Base-by-base conservation (phyloP, 768 basidiomycete species). In the Tylopilus sp. region DNA sequence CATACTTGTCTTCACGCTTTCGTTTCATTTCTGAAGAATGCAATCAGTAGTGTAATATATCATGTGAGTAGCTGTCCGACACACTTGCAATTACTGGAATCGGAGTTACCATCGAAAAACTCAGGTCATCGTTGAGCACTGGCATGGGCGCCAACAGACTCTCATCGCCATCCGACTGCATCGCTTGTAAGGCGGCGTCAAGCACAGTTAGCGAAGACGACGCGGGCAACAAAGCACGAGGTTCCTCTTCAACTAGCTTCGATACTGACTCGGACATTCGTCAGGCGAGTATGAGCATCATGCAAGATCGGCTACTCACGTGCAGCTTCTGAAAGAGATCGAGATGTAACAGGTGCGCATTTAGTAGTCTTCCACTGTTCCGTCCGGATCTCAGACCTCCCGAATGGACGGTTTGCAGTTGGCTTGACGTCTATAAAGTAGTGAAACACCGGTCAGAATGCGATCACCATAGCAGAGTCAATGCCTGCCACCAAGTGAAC, bases 361-460 rank as follows among this genome's bases (percentile, higher is more conserved):
- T 36, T 23, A 33, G 40, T 18, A 33, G 51, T 39, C 50, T 22
- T 53, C 17, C 17, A 33, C 40, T 26, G 46, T 31, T 25, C 23
- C 47, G 36, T 50, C 57, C 43, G 51, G 52, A 55, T 51, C 47
- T 7, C 61, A 59, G 53, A 62, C 54, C 50, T 51, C 48, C 57
- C 26, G 25, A 47, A 38, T 47, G 33, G 50, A 50, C 60, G 30
- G 25, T 18, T 31, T 41, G 33, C 43, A 46, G 33, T 39, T 41
- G 25, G 22, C 40, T 53, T 44, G 48, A 57, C 53, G 39, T 40
- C 52, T 62, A 36, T 43, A 6, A n/a, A 38, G 9, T 25, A 21
- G 47, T 12, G 15, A 13, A 17, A 45, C 41, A 21, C 17, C 4
- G 3, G n/a, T 61, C 4, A 57, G 54, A 6, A 22, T 40, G 7